These are phyloP conservation scores for Leucocoprinus birnbaumii DNA, from an alignment of 768 basidiomycete species.

Conservation along the genomic window DNA sequence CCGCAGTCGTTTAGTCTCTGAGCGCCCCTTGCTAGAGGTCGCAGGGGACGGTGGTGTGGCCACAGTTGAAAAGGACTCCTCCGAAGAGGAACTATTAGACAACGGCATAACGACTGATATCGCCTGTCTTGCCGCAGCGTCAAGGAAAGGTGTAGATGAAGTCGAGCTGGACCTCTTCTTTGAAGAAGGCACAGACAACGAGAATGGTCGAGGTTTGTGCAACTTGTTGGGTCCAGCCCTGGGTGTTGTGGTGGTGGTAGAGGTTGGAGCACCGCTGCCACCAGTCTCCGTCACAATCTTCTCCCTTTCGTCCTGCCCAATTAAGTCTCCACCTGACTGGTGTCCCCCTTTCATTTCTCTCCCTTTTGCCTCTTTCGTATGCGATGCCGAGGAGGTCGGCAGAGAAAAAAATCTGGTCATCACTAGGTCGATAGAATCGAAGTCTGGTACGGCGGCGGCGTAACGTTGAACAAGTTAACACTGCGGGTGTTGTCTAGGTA, in stretches of 20 bases:
- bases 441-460: background rate
- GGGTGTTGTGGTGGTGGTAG: background rate
- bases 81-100: background rate
- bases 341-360: background rate
- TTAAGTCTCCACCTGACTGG: background rate
- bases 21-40: background rate
- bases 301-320: background rate
- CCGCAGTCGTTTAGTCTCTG: conserved; percentile 2
- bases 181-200: conserved; percentile 6
- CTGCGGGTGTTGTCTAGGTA: background rate
- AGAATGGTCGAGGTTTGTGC: conserved; percentile 8
- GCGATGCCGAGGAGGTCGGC: background rate
- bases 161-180: conserved; percentile 1
- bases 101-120: background rate
- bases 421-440: background rate
- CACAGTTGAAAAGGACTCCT: background rate
- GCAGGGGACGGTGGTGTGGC: background rate
- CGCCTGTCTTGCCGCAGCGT: background rate
- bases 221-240: conserved; percentile 4
- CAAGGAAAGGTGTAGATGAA: background rate
- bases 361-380: background rate
- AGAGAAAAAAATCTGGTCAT: conserved; percentile 6
- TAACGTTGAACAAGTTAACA: background rate
- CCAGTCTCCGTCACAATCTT: background rate
- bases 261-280: background rate